phyloP scores from a whole-genome alignment of 352 stramenopile genomes.

The Globisporangium alternatum region DNA sequence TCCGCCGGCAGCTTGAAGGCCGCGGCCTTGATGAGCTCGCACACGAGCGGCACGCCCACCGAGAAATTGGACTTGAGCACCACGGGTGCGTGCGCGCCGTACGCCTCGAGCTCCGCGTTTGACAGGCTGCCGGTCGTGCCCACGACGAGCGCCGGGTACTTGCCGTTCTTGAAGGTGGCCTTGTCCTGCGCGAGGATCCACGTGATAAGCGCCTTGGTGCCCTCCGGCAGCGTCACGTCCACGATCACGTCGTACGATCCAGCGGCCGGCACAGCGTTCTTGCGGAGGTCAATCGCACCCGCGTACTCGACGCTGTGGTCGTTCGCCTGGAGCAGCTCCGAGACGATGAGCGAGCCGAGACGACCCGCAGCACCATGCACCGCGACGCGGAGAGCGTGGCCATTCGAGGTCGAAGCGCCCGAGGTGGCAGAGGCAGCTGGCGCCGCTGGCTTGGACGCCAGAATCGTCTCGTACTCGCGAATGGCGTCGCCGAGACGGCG shows the following conservation, averaged over 20 bases:
- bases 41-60: slow-evolving; percentile 75
- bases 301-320: slow-evolving; percentile 48
- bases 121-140: slow-evolving; percentile 71
- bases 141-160: slow-evolving; percentile 68
- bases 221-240: slow-evolving; percentile 73
- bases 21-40: slow-evolving; percentile 64
- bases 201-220: slow-evolving; percentile 59
- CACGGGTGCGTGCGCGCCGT: slow-evolving; percentile 57
- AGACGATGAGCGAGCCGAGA: slow-evolving; percentile 69
- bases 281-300: slow-evolving; percentile 61
- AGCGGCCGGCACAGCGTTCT: slow-evolving; percentile 32
- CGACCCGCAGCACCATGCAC: slow-evolving; percentile 70
- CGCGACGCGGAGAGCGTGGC: slow-evolving; percentile 49
- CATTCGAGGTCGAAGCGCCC: slow-evolving; percentile 7
- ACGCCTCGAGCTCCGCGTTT: slow-evolving; percentile 52
- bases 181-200: slow-evolving; percentile 58
- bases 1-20: slow-evolving; percentile 71
- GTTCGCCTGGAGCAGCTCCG: slow-evolving; percentile 49
- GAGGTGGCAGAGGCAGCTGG: slow-evolving; percentile 13
- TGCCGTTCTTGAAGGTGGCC: slow-evolving; percentile 55
- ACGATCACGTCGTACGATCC: slow-evolving; percentile 66
- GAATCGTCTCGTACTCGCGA: slow-evolving; percentile 51
- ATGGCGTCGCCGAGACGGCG: slow-evolving; percentile 69
- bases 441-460: slow-evolving; percentile 31
- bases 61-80: slow-evolving; percentile 85